These are phyloP conservation scores for Zymoseptoria pseudotritici DNA, from an alignment of 2,329 filamentous ascomycete genomes.

Conservation along the genomic window DNA sequence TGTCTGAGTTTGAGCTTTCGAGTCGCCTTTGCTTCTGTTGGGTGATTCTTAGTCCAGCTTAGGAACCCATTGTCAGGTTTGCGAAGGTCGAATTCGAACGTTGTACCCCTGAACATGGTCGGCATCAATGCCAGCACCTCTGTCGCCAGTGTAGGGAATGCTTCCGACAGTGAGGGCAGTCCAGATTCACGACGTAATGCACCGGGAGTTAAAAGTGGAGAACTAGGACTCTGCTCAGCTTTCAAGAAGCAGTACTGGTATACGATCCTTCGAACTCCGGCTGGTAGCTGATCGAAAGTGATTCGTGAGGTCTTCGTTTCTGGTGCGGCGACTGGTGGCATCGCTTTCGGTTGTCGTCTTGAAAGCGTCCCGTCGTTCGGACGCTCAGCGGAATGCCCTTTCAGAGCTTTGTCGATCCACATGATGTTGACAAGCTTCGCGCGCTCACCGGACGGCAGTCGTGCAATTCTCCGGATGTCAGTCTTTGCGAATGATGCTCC, in stretches of 20 bases:
- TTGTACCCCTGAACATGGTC: conserved; percentile 9
- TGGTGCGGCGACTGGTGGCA: not conserved
- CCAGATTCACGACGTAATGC: not conserved
- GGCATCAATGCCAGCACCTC: not conserved
- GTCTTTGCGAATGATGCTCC: not conserved
- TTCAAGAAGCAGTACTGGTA: conserved; percentile 6
- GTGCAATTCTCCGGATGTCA: not conserved
- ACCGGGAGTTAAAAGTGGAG: not conserved
- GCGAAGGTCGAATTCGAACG: conserved; percentile 14
- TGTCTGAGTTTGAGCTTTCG: conserved; percentile 10
- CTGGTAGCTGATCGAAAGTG: conserved; percentile 6
- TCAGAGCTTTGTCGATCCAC: conserved; percentile 11
- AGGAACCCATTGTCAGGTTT: conserved; percentile 1
- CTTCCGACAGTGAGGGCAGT: not conserved
- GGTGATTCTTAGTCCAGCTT: conserved; percentile 9
- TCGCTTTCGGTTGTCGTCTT: not conserved
- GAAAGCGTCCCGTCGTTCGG: not conserved
- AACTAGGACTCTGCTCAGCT: not conserved
- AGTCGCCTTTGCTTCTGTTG: conserved; percentile 6
- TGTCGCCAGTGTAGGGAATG: not conserved
- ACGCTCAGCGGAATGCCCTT: conserved; percentile 3
- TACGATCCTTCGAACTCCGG: conserved; percentile 8
- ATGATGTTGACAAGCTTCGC: not conserved
- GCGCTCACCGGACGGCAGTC: not conserved
- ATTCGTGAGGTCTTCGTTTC: not conserved